These are phyloP conservation scores for Teratosphaeria viscida DNA, from an alignment of 2,329 filamentous ascomycete species.

Conservation along the genomic window DNA sequence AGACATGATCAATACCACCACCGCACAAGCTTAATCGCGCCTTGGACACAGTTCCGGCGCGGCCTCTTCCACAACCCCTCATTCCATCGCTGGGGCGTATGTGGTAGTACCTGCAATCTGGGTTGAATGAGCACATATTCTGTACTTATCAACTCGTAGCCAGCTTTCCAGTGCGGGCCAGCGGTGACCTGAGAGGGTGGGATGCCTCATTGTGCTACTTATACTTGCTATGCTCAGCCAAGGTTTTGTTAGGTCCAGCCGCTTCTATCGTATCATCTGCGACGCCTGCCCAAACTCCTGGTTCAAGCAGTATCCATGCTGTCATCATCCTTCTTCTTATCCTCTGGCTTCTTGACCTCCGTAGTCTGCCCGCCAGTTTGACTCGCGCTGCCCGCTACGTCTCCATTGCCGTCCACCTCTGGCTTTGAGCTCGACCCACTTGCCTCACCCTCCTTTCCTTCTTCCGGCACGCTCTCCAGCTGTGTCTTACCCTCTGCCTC, in stretches of 20 bases:
- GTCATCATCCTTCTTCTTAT: slow-evolving; percentile 17
- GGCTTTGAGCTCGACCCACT: slow-evolving; percentile 44
- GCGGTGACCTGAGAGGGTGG: neutral
- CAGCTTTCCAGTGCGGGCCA: neutral
- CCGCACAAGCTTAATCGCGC: neutral
- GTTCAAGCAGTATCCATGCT: slow-evolving; percentile 23
- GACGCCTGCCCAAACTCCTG: neutral
- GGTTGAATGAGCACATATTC: neutral
- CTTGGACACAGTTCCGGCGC: neutral
- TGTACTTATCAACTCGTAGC: neutral
- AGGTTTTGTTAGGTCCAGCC: neutral
- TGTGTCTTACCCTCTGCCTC: slow-evolving; percentile 61
- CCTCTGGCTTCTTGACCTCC: slow-evolving; percentile 16
- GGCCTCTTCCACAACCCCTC: neutral
- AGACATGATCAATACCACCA: neutral
- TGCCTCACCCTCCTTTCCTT: slow-evolving; percentile 49
- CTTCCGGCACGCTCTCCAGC: slow-evolving; percentile 65
- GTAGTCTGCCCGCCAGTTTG: slow-evolving; percentile 7
- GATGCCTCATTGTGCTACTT: neutral
- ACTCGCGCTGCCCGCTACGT: slow-evolving; percentile 12
- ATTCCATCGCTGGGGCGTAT: neutral
- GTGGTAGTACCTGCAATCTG: neutral
- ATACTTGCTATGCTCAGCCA: neutral
- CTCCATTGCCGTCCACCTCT: slow-evolving; percentile 20
- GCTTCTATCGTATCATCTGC: neutral